These are phyloP conservation scores for Wickerhamia fluorescens DNA, from an alignment of 805 yeast genomes.

Conservation along the genomic window DNA sequence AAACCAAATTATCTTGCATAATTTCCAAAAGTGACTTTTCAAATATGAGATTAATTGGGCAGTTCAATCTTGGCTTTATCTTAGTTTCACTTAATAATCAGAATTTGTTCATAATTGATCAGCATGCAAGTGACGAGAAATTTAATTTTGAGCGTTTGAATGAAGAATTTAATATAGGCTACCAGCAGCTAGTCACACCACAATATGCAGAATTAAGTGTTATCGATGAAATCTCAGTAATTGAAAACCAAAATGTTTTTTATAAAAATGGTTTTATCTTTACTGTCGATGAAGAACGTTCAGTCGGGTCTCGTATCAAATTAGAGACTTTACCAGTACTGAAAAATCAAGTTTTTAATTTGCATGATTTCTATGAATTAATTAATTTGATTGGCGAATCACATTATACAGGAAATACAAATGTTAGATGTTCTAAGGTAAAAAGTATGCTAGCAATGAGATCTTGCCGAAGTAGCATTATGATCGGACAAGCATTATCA, in stretches of 20 bases:
- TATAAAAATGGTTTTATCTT: conserved; percentile 70
- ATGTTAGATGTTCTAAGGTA: conserved; percentile 65
- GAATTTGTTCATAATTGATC: conserved; percentile 85
- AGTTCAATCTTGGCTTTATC: conserved; percentile 94
- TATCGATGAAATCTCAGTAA: conserved; percentile 68
- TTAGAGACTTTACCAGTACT: conserved; percentile 67
- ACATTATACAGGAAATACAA: conserved; percentile 7
- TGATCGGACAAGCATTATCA: conserved; percentile 78
- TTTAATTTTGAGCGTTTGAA: conserved; percentile 73
- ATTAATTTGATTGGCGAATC: conserved; percentile 57
- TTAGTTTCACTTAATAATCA: conserved; percentile 48
- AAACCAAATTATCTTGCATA: conserved; percentile 48
- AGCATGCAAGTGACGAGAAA: conserved; percentile 97
- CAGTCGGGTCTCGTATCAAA: conserved; percentile 51
- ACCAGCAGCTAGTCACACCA: conserved; percentile 60
- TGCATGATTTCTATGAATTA: conserved; percentile 69
- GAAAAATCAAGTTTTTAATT: conserved; percentile 59
- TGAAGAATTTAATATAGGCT: conserved; percentile 44
- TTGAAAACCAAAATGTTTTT: conserved; percentile 53
- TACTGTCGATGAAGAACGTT: conserved; percentile 38
- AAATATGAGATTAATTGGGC: conserved; percentile 79
- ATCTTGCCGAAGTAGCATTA: conserved; percentile 88
- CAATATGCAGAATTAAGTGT: conserved; percentile 62
- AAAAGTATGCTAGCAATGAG: conserved; percentile 86
- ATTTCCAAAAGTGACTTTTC: conserved; percentile 68